Base-by-base conservation (phyloP, 2,329 filamentous ascomycete species). In the Cordyceps javanica region DNA sequence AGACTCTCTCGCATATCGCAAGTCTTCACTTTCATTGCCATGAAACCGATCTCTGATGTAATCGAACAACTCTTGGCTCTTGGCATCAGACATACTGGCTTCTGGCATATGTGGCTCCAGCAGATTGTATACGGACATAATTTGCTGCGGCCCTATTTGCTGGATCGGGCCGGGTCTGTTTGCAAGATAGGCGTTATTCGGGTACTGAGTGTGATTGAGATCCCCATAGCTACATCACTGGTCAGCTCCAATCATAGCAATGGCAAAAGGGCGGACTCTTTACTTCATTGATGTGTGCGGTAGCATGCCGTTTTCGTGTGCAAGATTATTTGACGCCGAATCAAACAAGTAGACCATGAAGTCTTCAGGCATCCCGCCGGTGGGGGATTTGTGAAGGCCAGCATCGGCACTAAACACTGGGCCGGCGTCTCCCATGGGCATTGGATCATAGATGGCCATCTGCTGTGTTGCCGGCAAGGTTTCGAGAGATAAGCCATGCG, bases 91-190 rank as follows among this genome's bases (percentile, higher is more conserved):
- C 58, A 97, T 80, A 8, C 88, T 82, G 3, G 88, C 87, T 66
- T 95, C 90, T 1, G 89, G 89, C 6, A 88, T 83, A 55, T 85
- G 88, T 25, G 90, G 87, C 67, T 95, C 91, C 26, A 95, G 79
- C 39, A 95, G 80, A 65, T 88, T 95, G 58, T 87, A 93, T 49
- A 96, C 89, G 19, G 90, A 89, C 91, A 96, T 96, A 36, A 92
- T 86, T 66, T 95, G 89, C 63, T 90, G 86, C 3, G 83, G 81
- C 13, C 77, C 72, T n/a, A 80, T 75, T 34, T 82, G 82, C 76
- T 68, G 59, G 64, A 64, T 51, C 14, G 46, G 46, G 11, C 38
- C 46, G 2, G 46, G 13, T 13, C 21, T 46, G 16, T n/a, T 45
- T 30, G 21, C 28, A 11, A 57, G 30, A 30, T 57, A 49, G 19